Conservation (phyloP, 2,329 filamentous ascomycete genomes). For the Trichoderma sp. region DNA sequence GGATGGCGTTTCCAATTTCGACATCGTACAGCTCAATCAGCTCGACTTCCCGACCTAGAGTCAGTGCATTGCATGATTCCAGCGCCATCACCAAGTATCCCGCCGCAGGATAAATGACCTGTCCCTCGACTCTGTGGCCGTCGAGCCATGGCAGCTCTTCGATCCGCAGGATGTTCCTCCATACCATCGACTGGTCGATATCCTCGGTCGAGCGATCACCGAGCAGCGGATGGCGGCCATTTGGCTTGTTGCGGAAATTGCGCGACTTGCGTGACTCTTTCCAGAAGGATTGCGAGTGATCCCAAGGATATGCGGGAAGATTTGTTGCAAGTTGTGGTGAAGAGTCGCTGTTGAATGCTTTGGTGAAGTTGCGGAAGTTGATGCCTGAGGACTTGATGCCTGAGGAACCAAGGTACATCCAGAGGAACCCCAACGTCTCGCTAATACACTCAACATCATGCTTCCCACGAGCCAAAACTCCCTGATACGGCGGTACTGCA, state of each 20-base stretch:
- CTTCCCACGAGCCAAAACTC: neutral
- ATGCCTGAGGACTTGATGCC: neutral
- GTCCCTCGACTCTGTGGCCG: slow-evolving; percentile 34
- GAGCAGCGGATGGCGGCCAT: neutral
- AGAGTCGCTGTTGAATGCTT: neutral
- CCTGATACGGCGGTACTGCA: neutral
- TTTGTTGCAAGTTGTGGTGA: neutral
- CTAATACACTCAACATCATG: neutral
- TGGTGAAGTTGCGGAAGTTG: neutral
- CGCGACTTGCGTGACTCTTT: neutral
- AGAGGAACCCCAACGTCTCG: neutral
- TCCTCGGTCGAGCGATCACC: neutral
- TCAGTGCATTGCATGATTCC: slow-evolving; percentile 28
- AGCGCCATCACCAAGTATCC: slow-evolving; percentile 39
- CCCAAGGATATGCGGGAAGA: neutral
- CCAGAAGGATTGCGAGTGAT: neutral
- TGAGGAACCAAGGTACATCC: neutral
- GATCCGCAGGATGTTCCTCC: slow-evolving; percentile 6
- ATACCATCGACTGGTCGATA: neutral
- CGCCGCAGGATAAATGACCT: slow-evolving; percentile 22
- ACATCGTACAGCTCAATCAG: slow-evolving; percentile 11
- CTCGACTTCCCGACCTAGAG: neutral
- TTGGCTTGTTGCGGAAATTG: neutral
- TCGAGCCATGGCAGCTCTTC: slow-evolving; percentile 38
- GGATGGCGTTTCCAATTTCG: slow-evolving; percentile 10